Percentiles rank a stretch among this genome's conserved stretches.
Conservation (phyloP, 495 filamentous ascomycete species). For the Pseudoneurospora amorphoporcata region DNA sequence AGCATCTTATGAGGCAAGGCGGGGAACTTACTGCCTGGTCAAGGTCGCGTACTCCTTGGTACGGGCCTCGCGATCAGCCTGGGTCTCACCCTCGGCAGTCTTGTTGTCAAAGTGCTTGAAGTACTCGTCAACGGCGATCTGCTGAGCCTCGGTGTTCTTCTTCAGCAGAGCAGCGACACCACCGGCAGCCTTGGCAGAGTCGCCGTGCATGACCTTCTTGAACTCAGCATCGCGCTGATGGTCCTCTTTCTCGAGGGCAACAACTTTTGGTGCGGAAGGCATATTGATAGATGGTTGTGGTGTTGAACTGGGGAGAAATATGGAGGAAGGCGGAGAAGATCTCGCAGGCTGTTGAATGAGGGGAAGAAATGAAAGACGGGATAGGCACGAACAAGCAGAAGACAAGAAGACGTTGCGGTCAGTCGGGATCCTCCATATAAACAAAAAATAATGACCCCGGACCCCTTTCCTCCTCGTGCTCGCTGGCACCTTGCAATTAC, state of each 20-base stretch:
- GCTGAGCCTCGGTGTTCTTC: conserved; percentile 75
- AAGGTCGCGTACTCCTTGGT: conserved; percentile 88
- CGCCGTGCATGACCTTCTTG: conserved; percentile 85
- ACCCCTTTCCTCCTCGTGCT: not conserved
- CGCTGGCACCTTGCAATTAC: not conserved
- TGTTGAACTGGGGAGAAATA: conserved; percentile 4
- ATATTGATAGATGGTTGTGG: conserved; percentile 35
- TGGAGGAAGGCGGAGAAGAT: not conserved
- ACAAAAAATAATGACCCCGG: not conserved
- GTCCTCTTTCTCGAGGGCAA: conserved; percentile 71
- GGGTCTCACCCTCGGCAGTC: conserved; percentile 68
- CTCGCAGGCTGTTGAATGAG: not conserved
- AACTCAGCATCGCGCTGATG: conserved; percentile 85
- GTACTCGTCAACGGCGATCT: conserved; percentile 90
- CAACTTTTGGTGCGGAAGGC: conserved; percentile 43
- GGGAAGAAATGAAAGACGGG: conserved; percentile 4
- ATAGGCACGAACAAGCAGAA: not conserved
- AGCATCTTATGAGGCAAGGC: not conserved
- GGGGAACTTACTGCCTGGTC: conserved; percentile 70
- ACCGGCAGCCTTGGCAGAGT: conserved; percentile 57
- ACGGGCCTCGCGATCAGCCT: conserved; percentile 69
- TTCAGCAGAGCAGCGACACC: conserved; percentile 75
- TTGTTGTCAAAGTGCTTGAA: conserved; percentile 99
- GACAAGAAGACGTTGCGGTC: not conserved
- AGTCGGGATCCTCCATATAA: not conserved